Evolutionary conservation across 306 rosid genomes (phyloP).

Genomic region (Sechiopsis laciniata): DNA sequence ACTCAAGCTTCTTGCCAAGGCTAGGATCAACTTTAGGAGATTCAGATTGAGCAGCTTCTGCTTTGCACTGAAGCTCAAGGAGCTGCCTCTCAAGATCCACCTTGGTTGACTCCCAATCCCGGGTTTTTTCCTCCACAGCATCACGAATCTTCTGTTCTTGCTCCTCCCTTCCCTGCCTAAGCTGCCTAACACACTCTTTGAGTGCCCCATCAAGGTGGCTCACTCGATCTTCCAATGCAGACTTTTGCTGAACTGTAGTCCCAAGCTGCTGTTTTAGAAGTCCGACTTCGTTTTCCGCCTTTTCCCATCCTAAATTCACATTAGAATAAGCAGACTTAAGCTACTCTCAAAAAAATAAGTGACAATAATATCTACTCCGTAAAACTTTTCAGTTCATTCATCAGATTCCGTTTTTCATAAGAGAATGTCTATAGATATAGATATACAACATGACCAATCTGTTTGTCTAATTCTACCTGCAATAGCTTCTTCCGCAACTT

Average conservation of each 20-base stretch:
- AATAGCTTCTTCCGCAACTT: conserved; percentile 99
- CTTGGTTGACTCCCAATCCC: conserved; percentile 64
- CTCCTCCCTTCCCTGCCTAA: conserved; percentile 85
- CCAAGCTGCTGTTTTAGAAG: conserved; percentile 67
- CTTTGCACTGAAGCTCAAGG: conserved; percentile 52
- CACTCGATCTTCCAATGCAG: conserved; percentile 60
- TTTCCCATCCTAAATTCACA: conserved; percentile 76
- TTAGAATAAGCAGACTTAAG: not conserved
- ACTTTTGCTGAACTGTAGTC: conserved; percentile 48
- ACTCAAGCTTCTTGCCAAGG: conserved; percentile 44
- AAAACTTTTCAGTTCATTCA: no score
- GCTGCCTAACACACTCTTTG: conserved; percentile 92
- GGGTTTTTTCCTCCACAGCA: conserved; percentile 50
- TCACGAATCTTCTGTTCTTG: conserved; percentile 59
- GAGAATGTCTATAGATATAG: not conserved
- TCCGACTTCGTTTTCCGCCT: conserved; percentile 78
- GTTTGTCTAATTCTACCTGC: conserved; percentile 48
- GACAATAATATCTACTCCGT: no score
- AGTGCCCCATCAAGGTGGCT: conserved; percentile 91
- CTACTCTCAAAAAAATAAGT: not conserved
- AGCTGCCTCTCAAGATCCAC: conserved; percentile 60
- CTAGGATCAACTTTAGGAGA: conserved; percentile 42
- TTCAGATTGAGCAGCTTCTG: conserved; percentile 37
- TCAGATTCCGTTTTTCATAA: no score
- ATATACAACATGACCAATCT: not conserved